These are phyloP conservation scores for Candida xiaguanensis DNA, from an alignment of 805 yeast genomes.

Conservation along the genomic window DNA sequence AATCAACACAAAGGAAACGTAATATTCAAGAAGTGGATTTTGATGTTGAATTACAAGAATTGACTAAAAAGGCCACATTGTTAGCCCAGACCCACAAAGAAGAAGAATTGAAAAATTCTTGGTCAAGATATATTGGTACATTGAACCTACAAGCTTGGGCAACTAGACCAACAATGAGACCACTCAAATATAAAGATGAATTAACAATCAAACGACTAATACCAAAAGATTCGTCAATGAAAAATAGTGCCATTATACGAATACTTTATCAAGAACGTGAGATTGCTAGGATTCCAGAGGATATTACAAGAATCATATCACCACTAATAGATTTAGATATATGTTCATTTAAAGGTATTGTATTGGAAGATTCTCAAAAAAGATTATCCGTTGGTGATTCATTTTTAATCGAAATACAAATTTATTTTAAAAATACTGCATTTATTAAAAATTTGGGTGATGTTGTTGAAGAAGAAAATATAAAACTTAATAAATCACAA, in stretches of 20 bases:
- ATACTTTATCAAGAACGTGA: constrained; percentile 45
- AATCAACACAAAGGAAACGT: not conserved
- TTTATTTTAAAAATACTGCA: constrained; percentile 47
- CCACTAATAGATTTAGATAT: constrained; percentile 59
- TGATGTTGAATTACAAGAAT: not conserved
- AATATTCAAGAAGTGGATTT: not conserved
- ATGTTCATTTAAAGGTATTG: constrained; percentile 52
- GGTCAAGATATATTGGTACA: constrained; percentile 55
- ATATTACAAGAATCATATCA: constrained; percentile 58
- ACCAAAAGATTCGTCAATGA: constrained; percentile 22
- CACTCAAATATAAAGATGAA: constrained; percentile 43
- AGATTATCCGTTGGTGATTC: constrained; percentile 72
- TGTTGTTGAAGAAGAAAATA: constrained; percentile 9
- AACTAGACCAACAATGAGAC: constrained; percentile 56
- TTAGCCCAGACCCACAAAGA: constrained; percentile 11
- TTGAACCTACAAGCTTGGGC: constrained; percentile 66
- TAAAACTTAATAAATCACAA: constrained; percentile 4
- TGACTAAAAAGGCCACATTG: constrained; percentile 1
- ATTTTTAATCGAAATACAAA: constrained; percentile 65
- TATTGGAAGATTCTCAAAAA: constrained; percentile 52
- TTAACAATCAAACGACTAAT: constrained; percentile 34
- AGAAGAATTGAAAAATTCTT: constrained; percentile 14
- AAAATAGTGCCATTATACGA: constrained; percentile 32
- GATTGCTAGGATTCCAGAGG: constrained; percentile 74
- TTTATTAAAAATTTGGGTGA: constrained; percentile 18